These are phyloP conservation scores for Marasmius oreades DNA, from an alignment of 1,284 basidiomycete species.

Conservation along the genomic window DNA sequence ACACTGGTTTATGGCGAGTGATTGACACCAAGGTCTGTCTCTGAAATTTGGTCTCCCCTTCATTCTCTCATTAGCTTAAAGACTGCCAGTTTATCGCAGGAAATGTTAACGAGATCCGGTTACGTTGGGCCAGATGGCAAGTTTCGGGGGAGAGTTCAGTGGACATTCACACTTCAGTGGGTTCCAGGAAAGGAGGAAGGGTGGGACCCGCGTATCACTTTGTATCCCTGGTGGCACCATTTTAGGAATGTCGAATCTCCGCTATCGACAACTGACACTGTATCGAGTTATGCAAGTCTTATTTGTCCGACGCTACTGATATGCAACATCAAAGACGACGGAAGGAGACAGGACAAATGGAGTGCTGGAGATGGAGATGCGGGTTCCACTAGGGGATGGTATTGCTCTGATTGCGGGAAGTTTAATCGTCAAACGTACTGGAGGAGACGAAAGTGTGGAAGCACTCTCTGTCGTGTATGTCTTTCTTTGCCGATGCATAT, in stretches of 20 bases:
- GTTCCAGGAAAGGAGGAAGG: slow-evolving; percentile 34
- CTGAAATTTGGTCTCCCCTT: neutral
- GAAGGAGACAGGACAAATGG: slow-evolving; percentile 22
- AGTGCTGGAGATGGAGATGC: slow-evolving; percentile 1
- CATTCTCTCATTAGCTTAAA: neutral
- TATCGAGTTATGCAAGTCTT: slow-evolving; percentile 15
- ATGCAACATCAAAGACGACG: slow-evolving; percentile 19
- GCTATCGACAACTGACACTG: too few species aligned
- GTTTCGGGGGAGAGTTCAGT: slow-evolving; percentile 27
- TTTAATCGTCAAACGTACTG: slow-evolving; percentile 38
- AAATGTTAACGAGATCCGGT: slow-evolving; percentile 12
- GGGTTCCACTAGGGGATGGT: slow-evolving; percentile 34
- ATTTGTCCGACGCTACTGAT: slow-evolving; percentile 16
- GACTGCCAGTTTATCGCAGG: slow-evolving; percentile 15
- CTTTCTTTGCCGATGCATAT: neutral
- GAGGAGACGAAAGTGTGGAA: slow-evolving; percentile 35
- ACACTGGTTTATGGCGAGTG: slow-evolving; percentile 8
- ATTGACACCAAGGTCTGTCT: neutral
- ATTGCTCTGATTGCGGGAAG: slow-evolving; percentile 36
- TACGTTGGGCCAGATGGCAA: neutral
- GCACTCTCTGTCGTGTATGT: slow-evolving; percentile 30
- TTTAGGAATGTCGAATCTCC: neutral
- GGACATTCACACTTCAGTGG: slow-evolving; percentile 37
- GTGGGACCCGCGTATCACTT: slow-evolving; percentile 14
- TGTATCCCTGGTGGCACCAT: neutral